Base-by-base conservation (phyloP, 2,329 filamentous ascomycete genomes). In the Penicillium sp. region DNA sequence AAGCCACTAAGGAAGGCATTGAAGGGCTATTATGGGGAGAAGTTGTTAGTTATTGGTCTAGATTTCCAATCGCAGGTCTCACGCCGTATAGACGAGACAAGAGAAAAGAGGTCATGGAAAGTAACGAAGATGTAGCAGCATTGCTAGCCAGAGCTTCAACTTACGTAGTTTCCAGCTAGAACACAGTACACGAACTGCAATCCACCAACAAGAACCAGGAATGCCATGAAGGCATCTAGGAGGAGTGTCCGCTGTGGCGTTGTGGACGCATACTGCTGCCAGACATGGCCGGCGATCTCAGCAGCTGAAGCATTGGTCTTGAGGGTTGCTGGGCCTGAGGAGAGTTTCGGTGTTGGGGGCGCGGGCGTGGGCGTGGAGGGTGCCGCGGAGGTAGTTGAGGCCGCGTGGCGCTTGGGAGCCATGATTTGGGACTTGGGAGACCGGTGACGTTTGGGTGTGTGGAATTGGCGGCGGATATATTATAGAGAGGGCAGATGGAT, bases 1-100 rank as follows among this genome's bases (percentile, higher is more conserved):
- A 99, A 99, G 46, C 94, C 95, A 32, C 92, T 90, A 32, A 99
- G 85, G 80, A 99, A 99, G 62, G 95, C 94, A 75, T 99, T 99
- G 82, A 99, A 99, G 10, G 94, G 94, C 93, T 97, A 70, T 46
- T 46, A 34, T 7, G 13, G 10, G 18, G 11, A 31, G n/a, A 9
- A 14, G 4, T 20, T 26, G 13, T 56, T 49, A 57, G 39, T 16
- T 8, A 16, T 24, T 10, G 20, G 29, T 43, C 2, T 31, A 35
- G 7, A 20, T 5, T 14, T 18, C 38, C 37, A 31, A 52, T 46
- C 16, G n/a, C 32, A 37, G 31, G n/a, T 37, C 29, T 20, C 31
- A 20, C 31, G 2, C 14, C 8, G 42, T n/a, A 10, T 45, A 35
- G 18, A 29, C 14, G 10, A 35, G 32, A 26, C n/a, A n/a, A 38